These are phyloP conservation scores for Exophiala alcalophila DNA, from an alignment of 2,329 filamentous ascomycete genomes.

Conservation along the genomic window DNA sequence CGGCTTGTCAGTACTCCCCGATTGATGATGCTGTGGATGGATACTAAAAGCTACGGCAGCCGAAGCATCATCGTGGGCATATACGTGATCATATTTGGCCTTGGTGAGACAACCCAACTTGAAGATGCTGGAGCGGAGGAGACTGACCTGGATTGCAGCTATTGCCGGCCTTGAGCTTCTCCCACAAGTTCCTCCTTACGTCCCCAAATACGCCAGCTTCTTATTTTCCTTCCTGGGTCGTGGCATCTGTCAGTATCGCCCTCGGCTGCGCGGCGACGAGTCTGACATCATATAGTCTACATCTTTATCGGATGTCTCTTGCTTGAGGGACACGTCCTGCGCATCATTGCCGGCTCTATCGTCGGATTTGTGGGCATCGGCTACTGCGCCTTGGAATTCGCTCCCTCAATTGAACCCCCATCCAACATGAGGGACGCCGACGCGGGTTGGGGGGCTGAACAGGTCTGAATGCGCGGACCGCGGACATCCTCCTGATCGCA, in stretches of 20 bases:
- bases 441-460: constrained; percentile 72
- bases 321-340: constrained; percentile 64
- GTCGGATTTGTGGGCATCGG: constrained; percentile 74
- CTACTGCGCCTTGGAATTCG: constrained; percentile 73
- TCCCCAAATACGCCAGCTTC: constrained; percentile 92
- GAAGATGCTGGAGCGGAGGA: neutral
- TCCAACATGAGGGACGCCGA: constrained; percentile 79
- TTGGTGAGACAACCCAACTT: constrained; percentile 54
- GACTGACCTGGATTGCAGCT: constrained; percentile 45
- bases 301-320: constrained; percentile 89
- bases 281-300: constrained; percentile 65
- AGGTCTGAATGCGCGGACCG: constrained; percentile 56
- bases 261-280: neutral
- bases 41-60: constrained; percentile 42
- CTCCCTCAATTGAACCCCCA: constrained; percentile 75
- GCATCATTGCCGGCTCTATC: constrained; percentile 72
- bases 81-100: constrained; percentile 89
- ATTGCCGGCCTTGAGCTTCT: constrained; percentile 79
- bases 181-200: constrained; percentile 78
- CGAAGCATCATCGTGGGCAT: constrained; percentile 73
- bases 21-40: constrained; percentile 2
- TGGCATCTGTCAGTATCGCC: constrained; percentile 73
- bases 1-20: constrained; percentile 32
- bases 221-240: constrained; percentile 96
- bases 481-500: no score